phyloP scores from a whole-genome alignment of 345 rosid species.

The Murraya paniculata region DNA sequence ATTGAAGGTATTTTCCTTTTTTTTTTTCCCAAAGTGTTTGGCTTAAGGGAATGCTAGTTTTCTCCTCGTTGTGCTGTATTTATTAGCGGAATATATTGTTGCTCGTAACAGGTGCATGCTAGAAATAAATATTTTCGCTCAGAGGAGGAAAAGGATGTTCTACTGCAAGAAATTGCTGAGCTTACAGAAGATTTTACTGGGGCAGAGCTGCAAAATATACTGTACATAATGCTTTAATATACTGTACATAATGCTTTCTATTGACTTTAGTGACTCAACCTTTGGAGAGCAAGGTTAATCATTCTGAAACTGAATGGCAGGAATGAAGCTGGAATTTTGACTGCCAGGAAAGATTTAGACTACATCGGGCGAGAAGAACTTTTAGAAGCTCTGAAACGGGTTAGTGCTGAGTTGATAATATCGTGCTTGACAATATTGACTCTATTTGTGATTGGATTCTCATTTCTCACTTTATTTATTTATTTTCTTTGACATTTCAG shows the following conservation, averaged over 20 bases:
- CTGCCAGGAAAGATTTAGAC: conserved; percentile 91
- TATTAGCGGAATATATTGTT: conserved; percentile 15
- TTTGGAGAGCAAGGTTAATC: conserved; percentile 21
- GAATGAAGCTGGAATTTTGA: conserved; percentile 98
- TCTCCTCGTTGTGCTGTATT: conserved; percentile 6
- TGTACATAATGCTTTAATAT: conserved; percentile 59
- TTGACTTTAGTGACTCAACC: conserved; percentile 1
- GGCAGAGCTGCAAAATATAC: conserved; percentile 95
- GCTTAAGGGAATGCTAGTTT: conserved; percentile 4
- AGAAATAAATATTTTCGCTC: conserved; percentile 86
- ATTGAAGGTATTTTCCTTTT: conserved; percentile 51
- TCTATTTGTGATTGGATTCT: conserved; percentile 6
- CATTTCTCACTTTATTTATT: conserved; percentile 20
- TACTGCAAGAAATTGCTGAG: conserved; percentile 78
- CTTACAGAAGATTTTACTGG: conserved; percentile 89
- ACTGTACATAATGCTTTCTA: conserved; percentile 42
- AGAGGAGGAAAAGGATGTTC: conserved; percentile 69
- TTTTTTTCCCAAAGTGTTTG: not conserved
- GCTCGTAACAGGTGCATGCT: conserved; percentile 74
- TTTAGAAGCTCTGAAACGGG: conserved; percentile 88
- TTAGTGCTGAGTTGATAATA: conserved; percentile 25
- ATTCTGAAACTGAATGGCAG: conserved; percentile 38
- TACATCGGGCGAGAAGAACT: conserved; percentile 89
- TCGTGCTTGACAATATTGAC: not conserved
- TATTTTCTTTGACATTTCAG: conserved; percentile 31